Conservation (phyloP, 106 monocot species). For the Chionographis japonica region DNA sequence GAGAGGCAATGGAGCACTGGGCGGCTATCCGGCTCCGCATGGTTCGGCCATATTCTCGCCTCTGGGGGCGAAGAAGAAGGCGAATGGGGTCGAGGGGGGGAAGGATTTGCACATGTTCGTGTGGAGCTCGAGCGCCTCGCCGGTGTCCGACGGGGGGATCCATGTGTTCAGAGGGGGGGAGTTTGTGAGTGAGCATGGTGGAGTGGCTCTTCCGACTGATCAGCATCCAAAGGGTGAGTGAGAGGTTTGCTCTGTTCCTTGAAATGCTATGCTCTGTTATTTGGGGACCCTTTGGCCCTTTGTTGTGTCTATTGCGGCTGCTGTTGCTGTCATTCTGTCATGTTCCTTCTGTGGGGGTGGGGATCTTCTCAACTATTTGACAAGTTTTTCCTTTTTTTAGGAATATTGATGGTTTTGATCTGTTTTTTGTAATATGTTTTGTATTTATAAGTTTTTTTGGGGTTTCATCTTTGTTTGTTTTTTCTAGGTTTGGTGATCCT, state of each 20-base stretch:
- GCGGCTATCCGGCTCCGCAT: not conserved
- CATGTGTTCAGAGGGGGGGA: conserved; percentile 21
- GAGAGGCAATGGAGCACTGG: too few species aligned
- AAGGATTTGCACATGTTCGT: conserved; percentile 44
- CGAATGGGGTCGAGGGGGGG: conserved; percentile 1
- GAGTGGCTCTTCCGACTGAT: conserved; percentile 1
- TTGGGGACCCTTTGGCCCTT: not conserved
- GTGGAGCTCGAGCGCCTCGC: conserved; percentile 45
- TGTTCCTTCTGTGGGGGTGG: not conserved
- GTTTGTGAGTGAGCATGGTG: conserved; percentile 8
- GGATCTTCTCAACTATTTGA: too few species aligned
- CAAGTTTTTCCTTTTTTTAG: too few species aligned
- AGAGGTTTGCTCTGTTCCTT: too few species aligned
- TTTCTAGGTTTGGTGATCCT: too few species aligned
- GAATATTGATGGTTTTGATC: too few species aligned
- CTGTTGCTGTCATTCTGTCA: not conserved
- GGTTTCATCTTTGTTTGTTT: too few species aligned
- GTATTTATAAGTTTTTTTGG: too few species aligned
- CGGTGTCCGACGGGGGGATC: conserved; percentile 31
- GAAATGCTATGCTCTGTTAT: not conserved
- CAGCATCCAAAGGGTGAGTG: conserved; percentile 4
- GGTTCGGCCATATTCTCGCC: conserved; percentile 8
- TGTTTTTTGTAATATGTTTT: too few species aligned
- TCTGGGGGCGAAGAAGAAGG: conserved; percentile 10
- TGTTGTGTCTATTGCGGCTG: not conserved